Percentiles rank a stretch among this genome's conserved stretches.
phyloP scores from a whole-genome alignment of 139 green algal species.

The Picochlorum sp. region DNA sequence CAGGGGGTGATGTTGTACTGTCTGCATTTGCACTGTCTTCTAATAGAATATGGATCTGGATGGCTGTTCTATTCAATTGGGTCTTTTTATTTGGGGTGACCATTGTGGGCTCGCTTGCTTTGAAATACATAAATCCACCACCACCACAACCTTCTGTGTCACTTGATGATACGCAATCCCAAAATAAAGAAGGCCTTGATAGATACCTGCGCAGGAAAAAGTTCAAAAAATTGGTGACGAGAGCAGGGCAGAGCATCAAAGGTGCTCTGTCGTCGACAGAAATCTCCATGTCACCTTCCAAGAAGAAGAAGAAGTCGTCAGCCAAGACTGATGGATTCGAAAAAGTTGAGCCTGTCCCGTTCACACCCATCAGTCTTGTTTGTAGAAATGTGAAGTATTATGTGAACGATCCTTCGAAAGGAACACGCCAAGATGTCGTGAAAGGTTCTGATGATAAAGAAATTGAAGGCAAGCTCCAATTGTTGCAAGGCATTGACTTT shows the following conservation, averaged over 20 bases:
- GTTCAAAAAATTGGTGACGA: neutral
- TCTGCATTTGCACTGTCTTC: conserved; percentile 47
- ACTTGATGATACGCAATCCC: neutral
- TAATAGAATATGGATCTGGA: conserved; percentile 48
- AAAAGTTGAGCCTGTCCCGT: conserved; percentile 36
- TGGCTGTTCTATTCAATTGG: conserved; percentile 30
- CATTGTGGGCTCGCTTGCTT: conserved; percentile 19
- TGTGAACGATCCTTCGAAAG: conserved; percentile 47
- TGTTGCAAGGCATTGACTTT: conserved; percentile 48
- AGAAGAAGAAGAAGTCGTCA: neutral
- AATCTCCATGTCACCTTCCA: neutral
- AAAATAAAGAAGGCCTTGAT: neutral
- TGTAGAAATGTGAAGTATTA: conserved; percentile 54
- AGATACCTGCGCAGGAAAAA: neutral
- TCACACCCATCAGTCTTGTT: conserved; percentile 54
- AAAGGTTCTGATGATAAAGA: conserved; percentile 29
- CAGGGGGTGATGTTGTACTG: neutral
- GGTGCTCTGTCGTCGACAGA: neutral
- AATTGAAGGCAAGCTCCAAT: conserved; percentile 38
- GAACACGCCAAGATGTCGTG: conserved; percentile 16
- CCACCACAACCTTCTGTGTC: conserved; percentile 17
- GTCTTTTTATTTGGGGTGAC: conserved; percentile 21
- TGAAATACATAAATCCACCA: conserved; percentile 24
- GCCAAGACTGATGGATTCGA: conserved; percentile 5
- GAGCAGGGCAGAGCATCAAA: neutral